Evolutionary conservation across 495 filamentous ascomycete species (phyloP), one percentile per base, ranked within the genome.

Genomic region (Aspergillus coremiiformis): DNA sequence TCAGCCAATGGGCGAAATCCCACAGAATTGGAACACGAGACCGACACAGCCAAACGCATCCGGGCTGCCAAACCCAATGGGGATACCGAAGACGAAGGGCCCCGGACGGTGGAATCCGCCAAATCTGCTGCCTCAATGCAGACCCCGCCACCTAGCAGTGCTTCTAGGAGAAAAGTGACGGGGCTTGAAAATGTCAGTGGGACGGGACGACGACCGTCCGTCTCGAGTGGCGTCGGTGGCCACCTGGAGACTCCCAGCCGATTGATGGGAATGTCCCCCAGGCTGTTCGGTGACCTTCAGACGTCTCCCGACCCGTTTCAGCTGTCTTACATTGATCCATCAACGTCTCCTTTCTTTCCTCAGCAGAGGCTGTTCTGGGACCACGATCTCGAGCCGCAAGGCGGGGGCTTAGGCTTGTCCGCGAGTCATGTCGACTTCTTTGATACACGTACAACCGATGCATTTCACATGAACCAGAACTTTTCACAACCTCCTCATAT

Each of bases 321-420:
- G 23, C 84, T 89, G 55, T 79, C 79, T 10, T 77, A 85, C 52
- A 79, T 86, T 2, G 85, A 86, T 26, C 82, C 89, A 0, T 80
- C 84, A 32, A 76, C 82, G 5, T 86, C 83, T 19, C 82, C 85
- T 8, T 77, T 78, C 46, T 84, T 84, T 51, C 77, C 77, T 6
- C 81, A 84, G 54, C 76, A 83, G 35, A 79, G 81, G 47, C 64
- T 84, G 22, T 90, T 90, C 62, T 93, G 87, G 87, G 89, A 91
- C 53, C 73, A 84, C 12, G 77, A 82, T 44, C 57, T 73, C 1
- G 65, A 66, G 1, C 57, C 63, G 22, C 50, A 65, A 19, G 45
- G 41, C 0, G 49, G 53, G 42, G 62, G 62, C 14, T 29, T 65
- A 29, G 59, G 64, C 19, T 44, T 67, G 11, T 27, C 53, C 26